phyloP scores from a whole-genome alignment of 2,329 filamentous ascomycete species.

The Onygena corvina region DNA sequence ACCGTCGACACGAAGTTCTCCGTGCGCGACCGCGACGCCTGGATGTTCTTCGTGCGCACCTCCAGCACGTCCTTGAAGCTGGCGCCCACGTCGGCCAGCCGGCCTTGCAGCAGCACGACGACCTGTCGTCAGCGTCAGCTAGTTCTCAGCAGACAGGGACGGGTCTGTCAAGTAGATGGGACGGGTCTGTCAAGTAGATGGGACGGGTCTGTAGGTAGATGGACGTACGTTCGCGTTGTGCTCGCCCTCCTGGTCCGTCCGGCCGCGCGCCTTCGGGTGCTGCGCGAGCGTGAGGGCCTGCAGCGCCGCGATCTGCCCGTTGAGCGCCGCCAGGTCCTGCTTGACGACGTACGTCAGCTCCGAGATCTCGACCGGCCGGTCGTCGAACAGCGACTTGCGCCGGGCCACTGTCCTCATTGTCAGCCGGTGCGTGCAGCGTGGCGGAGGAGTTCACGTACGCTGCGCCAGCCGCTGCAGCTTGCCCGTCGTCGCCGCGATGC shows the following conservation, averaged over 20 bases:
- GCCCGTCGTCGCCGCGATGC: conserved; percentile 83
- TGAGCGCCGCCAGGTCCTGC: conserved; percentile 76
- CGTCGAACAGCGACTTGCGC: conserved; percentile 92
- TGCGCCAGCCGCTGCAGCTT: conserved; percentile 91
- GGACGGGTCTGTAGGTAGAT: neutral
- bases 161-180: no score
- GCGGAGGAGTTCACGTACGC: conserved; percentile 42
- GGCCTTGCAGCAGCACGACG: conserved; percentile 78
- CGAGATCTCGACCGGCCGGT: conserved; percentile 90
- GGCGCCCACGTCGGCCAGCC: conserved; percentile 79
- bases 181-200: no score
- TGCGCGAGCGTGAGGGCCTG: conserved; percentile 65
- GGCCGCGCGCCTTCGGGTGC: conserved; percentile 48
- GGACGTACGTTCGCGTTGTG: conserved; percentile 81
- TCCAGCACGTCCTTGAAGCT: conserved; percentile 98
- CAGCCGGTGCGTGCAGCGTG: neutral
- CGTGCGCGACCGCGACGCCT: conserved; percentile 78
- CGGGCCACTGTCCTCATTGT: conserved; percentile 56
- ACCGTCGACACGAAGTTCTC: conserved; percentile 95
- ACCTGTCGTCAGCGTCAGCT: conserved; percentile 32
- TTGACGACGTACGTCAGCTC: conserved; percentile 97
- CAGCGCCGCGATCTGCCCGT: conserved; percentile 76
- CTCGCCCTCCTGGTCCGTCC: conserved; percentile 67
- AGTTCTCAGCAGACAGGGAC: no score
- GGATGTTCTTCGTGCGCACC: conserved; percentile 93